phyloP scores from a whole-genome alignment of 768 basidiomycete genomes.

The Termitomyces sp. region DNA sequence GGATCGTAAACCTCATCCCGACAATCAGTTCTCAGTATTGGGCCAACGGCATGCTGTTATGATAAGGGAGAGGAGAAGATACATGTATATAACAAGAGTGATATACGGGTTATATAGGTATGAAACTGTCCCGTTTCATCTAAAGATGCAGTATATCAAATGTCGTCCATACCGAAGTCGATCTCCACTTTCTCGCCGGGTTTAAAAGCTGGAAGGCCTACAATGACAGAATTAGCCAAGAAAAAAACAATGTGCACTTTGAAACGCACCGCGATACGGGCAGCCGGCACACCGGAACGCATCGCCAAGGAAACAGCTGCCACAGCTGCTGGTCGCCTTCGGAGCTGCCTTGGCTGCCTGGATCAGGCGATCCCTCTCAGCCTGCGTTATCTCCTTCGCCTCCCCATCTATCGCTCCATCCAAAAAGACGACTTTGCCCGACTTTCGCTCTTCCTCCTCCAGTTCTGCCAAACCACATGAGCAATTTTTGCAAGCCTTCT shows the following conservation, averaged over 20 bases:
- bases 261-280: conserved; percentile 86
- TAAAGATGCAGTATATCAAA: conserved; percentile 33
- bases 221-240: conserved; percentile 6
- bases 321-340: conserved; percentile 94
- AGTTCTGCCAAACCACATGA: conserved; percentile 94
- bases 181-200: conserved; percentile 98
- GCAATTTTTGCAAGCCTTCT: conserved; percentile 95
- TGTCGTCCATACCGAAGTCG: conserved; percentile 83
- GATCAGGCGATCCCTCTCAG: conserved; percentile 60
- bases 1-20: background rate
- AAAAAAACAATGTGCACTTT: background rate
- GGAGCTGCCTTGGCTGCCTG: conserved; percentile 66
- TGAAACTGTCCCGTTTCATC: background rate
- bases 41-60: background rate
- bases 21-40: background rate
- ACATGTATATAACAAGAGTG: background rate
- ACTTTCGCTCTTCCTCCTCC: conserved; percentile 72
- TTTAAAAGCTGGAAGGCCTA: conserved; percentile 96
- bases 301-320: conserved; percentile 95
- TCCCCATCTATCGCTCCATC: conserved; percentile 58
- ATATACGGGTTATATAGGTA: background rate
- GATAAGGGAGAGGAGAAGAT: background rate
- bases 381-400: conserved; percentile 48
- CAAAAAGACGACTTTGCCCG: conserved; percentile 59
- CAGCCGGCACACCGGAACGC: conserved; percentile 96